Percentiles rank a stretch among this genome's conserved stretches.
These are phyloP conservation scores for Rhodotorula kratochvilovae DNA, from an alignment of 768 basidiomycete genomes.

Conservation along the genomic window DNA sequence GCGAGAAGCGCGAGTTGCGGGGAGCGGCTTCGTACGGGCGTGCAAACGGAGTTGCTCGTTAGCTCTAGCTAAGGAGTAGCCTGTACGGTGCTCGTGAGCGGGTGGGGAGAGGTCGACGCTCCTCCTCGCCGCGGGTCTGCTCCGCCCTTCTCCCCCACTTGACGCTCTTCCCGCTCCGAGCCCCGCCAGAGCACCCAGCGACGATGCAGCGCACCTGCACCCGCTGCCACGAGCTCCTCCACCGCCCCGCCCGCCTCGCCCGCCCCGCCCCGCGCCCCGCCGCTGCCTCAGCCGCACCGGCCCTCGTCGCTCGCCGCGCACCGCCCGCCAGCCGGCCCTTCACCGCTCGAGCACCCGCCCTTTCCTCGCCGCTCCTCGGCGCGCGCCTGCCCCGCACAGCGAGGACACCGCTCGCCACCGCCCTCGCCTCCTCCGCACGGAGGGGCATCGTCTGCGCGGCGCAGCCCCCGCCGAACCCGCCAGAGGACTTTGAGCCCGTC, in stretches of 20 bases:
- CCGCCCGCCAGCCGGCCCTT: too few species aligned
- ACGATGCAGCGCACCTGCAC: background rate
- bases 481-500: slow-evolving; percentile 21
- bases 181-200: background rate
- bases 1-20: too few species aligned
- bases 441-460: background rate
- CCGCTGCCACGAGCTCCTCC: background rate
- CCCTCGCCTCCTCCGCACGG: background rate
- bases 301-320: too few species aligned
- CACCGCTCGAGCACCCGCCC: too few species aligned
- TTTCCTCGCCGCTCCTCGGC: background rate
- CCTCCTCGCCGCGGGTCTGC: too few species aligned
- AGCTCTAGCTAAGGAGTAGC: too few species aligned
- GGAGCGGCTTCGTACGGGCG: too few species aligned
- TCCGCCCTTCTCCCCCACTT: too few species aligned
- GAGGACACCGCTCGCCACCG: background rate
- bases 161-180: too few species aligned
- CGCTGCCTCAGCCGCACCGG: background rate
- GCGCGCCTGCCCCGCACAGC: background rate
- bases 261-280: background rate
- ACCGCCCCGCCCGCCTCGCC: background rate
- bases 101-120: too few species aligned
- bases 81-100: too few species aligned
- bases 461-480: slow-evolving; percentile 6
- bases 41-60: too few species aligned